Evolutionary conservation across 495 filamentous ascomycete species (phyloP).

Genomic region (Penicillium ochrochloron): DNA sequence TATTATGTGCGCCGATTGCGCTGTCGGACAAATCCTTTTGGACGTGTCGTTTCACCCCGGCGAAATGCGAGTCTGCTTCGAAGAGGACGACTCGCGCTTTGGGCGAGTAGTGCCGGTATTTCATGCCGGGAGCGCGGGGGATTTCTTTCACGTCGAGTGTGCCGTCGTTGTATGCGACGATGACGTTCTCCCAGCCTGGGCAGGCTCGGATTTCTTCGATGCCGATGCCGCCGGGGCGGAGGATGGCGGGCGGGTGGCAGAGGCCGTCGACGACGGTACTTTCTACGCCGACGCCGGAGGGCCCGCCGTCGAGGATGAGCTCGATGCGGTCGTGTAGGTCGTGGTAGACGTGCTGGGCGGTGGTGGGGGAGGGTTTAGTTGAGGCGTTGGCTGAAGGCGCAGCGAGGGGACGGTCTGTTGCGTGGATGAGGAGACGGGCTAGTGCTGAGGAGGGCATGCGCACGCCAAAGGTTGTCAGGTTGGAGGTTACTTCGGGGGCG

Average conservation of each 20-base stretch:
- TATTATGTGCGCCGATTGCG: conserved; percentile 43
- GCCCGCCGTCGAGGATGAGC: conserved; percentile 86
- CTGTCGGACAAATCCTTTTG: conserved; percentile 43
- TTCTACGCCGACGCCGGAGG: conserved; percentile 87
- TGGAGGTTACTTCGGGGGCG: conserved; percentile 86
- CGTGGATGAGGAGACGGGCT: conserved; percentile 82
- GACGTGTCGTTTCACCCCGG: conserved; percentile 40
- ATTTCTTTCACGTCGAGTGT: conserved; percentile 47
- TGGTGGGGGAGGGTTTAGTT: conserved; percentile 88
- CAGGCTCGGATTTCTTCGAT: conserved; percentile 77
- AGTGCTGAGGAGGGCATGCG: conserved; percentile 85
- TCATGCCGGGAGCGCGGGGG: conserved; percentile 95
- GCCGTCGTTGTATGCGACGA: conserved; percentile 74
- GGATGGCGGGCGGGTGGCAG: conserved; percentile 74
- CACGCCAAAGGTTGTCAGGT: conserved; percentile 80
- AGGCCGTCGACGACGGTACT: conserved; percentile 96
- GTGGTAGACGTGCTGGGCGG: conserved; percentile 83
- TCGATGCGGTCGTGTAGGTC: conserved; percentile 86
- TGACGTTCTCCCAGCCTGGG: conserved; percentile 79
- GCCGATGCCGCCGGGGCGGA: conserved; percentile 90
- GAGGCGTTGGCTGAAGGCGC: conserved; percentile 94
- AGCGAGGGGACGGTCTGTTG: conserved; percentile 78
- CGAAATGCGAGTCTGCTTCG: conserved; percentile 54
- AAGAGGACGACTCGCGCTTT: conserved; percentile 85
- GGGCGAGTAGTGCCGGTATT: conserved; percentile 97